Evolutionary conservation across 1,139 yeast species (phyloP).

Genomic region (Sugiyamaella japonica): DNA sequence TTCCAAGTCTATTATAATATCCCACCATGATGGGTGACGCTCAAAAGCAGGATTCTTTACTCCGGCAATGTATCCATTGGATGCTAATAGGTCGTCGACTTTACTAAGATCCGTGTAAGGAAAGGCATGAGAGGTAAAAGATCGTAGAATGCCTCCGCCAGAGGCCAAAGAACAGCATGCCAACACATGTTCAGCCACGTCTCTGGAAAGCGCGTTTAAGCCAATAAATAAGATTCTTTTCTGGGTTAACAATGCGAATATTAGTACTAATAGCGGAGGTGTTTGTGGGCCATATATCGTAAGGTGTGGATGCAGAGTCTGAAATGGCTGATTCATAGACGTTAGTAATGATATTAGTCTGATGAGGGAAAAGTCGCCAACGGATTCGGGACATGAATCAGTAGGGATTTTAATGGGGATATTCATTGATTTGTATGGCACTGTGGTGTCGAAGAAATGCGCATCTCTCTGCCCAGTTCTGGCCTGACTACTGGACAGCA

Average conservation of each 20-base stretch:
- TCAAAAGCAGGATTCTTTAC: slow-evolving; percentile 68
- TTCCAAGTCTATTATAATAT: slow-evolving; percentile 59
- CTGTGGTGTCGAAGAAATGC: slow-evolving; percentile 39
- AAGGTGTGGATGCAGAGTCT: slow-evolving; percentile 39
- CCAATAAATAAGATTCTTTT: slow-evolving; percentile 57
- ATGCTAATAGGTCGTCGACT: slow-evolving; percentile 54
- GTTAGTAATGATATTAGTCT: slow-evolving; percentile 32
- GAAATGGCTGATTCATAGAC: slow-evolving; percentile 26
- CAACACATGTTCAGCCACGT: slow-evolving; percentile 56
- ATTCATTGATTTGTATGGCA: slow-evolving; percentile 36
- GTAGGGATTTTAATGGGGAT: slow-evolving; percentile 42
- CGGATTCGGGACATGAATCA: slow-evolving; percentile 38
- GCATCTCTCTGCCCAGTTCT: slow-evolving; percentile 35
- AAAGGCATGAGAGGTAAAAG: slow-evolving; percentile 51
- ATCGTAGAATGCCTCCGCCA: slow-evolving; percentile 60
- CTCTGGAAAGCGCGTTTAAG: slow-evolving; percentile 55
- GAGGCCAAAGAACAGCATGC: slow-evolving; percentile 55
- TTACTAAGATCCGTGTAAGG: slow-evolving; percentile 65
- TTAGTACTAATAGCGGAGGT: slow-evolving; percentile 57
- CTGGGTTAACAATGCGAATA: slow-evolving; percentile 60
- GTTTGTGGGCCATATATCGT: slow-evolving; percentile 57
- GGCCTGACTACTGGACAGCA: slow-evolving; percentile 24
- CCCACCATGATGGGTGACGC: slow-evolving; percentile 59
- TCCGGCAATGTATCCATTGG: slow-evolving; percentile 62
- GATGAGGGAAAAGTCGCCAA: slow-evolving; percentile 38